Evolutionary conservation across 1,284 basidiomycete species (phyloP), one percentile per base, ranked within the genome.

Genomic region (Ustilago cynodontis): DNA sequence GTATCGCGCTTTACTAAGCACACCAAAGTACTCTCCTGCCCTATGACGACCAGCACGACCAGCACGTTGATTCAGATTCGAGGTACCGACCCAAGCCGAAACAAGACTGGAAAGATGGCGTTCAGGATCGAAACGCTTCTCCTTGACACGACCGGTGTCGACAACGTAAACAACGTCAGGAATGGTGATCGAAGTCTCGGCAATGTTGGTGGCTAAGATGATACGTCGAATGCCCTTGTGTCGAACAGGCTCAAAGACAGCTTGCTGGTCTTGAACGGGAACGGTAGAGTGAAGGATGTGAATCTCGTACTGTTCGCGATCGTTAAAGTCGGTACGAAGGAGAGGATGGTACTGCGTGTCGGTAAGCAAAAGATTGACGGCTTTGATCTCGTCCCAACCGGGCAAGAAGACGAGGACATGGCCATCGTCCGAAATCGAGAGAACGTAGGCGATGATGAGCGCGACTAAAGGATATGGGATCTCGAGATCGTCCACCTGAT

Each of bases 161-260:
- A 98, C 91, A 54, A 98, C 95, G 83, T 94, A 95, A 7, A 97
- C 94, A 29, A 98, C 94, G 82, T 98, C 94, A 1, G 95, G 95
- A 77, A 98, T 98, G 1, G 95, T 98, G 78, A 98, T 90, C 2
- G 73, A 77, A 11, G 80, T 97, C 87, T 98, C 95, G 14, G 95
- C 96, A 68, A 98, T 96, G 86, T 98, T 98, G 52, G 95, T 98
- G 3, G 95, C 91, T 45, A 98, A 89, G 78, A 98, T 96, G 83
- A 98, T 80, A 8, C 82, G 74, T 70, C 95, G 91, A 22, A 95
- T 89, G 20, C 94, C 93, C 24, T 67, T 45, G 62, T 76, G 68
- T 20, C 77, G 77, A 18, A 79, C 75, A 7, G 79, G 81, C 60
- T 82, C 91, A 86, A 98, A 98, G 64, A 98, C 93, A 65, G 91